Percentiles rank a stretch among this genome's conserved stretches.
phyloP scores from a whole-genome alignment of 148 eudicot species.

The Salicornia ramosissima region DNA sequence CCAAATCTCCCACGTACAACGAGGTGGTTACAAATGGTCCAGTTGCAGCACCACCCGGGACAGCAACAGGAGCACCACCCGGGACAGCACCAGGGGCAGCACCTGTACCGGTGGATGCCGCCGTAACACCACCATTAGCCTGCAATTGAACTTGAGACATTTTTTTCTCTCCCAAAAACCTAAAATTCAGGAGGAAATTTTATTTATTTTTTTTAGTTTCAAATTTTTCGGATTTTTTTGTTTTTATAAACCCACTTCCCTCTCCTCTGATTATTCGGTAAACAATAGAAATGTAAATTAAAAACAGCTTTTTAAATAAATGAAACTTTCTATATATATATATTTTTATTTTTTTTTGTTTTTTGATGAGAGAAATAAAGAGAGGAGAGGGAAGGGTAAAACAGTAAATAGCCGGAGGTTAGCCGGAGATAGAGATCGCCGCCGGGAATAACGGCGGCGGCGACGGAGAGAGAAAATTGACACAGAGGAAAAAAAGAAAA shows the following conservation, averaged over 20 bases:
- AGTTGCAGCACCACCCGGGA: conserved; percentile 7
- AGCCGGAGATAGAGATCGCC: conserved; percentile 35
- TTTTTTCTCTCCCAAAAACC: conserved; percentile 8
- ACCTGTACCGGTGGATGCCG: conserved; percentile 25
- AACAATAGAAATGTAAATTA: no score
- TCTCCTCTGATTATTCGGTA: conserved; percentile 81
- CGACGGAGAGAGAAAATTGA: no score
- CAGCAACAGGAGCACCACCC: conserved; percentile 8
- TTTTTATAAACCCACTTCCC: conserved; percentile 48
- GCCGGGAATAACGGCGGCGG: conserved; percentile 41
- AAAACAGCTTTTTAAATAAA: neutral
- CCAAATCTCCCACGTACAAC: conserved; percentile 71
- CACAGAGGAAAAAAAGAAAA: conserved; percentile 6
- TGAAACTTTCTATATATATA: neutral
- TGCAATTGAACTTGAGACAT: conserved; percentile 59
- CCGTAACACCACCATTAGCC: conserved; percentile 30
- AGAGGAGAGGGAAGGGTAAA: conserved; percentile 76
- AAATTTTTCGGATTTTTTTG: conserved; percentile 25
- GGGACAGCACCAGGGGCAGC: conserved; percentile 19
- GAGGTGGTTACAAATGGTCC: conserved; percentile 49
- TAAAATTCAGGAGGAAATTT: neutral
- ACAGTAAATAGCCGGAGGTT: conserved; percentile 31
- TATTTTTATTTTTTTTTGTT: conserved; percentile 23
- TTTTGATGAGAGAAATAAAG: conserved; percentile 23
- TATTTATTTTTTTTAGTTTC: conserved; percentile 15